phyloP scores from a whole-genome alignment of 352 stramenopile species.

The Blastocystis sp. region DNA sequence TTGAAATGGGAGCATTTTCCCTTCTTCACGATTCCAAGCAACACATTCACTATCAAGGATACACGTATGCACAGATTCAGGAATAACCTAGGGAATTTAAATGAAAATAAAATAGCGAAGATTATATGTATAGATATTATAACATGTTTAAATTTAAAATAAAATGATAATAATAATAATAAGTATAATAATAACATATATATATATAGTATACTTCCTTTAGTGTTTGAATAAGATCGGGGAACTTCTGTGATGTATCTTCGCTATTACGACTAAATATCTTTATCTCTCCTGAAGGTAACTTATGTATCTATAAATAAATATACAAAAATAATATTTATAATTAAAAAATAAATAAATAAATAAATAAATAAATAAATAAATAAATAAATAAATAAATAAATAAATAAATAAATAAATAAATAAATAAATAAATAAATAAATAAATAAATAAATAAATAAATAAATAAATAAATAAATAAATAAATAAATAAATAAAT shows the following conservation, averaged over 20 bases:
- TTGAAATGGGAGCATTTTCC: conserved; percentile 91
- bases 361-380: no score
- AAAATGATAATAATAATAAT: no score
- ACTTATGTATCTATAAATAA: conserved; percentile 57
- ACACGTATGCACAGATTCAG: conserved; percentile 48
- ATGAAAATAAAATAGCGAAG: conserved; percentile 4
- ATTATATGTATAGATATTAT: not conserved
- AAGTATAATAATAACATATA: not conserved
- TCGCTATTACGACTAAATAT: conserved; percentile 95
- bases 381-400: no score
- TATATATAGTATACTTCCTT: conserved; percentile 44
- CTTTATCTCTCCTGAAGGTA: conserved; percentile 61
- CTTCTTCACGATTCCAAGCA: conserved; percentile 76
- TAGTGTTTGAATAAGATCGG: conserved; percentile 61
- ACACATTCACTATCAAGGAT: conserved; percentile 97
- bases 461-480: conserved; percentile 15
- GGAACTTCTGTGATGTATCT: conserved; percentile 88
- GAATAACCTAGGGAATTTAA: conserved; percentile 10
- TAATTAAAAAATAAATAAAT: no score
- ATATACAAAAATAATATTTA: no score
- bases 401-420: no score
- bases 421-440: no score
- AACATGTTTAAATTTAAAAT: not conserved
- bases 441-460: conserved; percentile 4
- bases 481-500: not conserved